Evolutionary conservation across 257 asterid genomes (phyloP), one percentile per base, ranked within the genome.

Genomic region (Nicotiana attenuata): DNA sequence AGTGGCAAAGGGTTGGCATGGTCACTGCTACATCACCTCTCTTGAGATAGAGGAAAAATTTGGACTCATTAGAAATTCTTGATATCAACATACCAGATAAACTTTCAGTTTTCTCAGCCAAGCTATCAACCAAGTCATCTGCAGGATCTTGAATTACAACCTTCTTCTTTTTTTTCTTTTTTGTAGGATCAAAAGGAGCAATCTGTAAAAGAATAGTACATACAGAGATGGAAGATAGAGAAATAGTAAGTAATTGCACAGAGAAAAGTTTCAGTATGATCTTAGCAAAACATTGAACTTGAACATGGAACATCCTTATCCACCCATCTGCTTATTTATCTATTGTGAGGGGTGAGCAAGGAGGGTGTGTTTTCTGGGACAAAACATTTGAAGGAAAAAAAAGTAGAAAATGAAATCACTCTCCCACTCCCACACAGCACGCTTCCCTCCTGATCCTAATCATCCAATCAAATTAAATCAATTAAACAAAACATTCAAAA

Each of bases 151-250:
- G 97, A 71, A 89, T 90, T 38, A 91, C 94, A 24, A 91, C 93
- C 85, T 95, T 92, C 92, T 94, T 94, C 91, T 95, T 95, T 83
- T 95, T 93, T 91, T 93, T 95, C 90, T 95, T 95, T 82, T 95
- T 95, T 15, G 97, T 84, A 38, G 96, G 97, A 83, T 95, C 99
- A 82, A 95, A 95, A 5, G 98, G 91, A 41, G 91, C 93, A 79
- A 95, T 83, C 99, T 93, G 92, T 83, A 85, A 57, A 71, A 20
- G 38, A 5, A 29, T 14, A 71, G 60, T 11, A 38, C 47, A 38
- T 38, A 38, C 10, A 69, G n/a, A n/a, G 13, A 76, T 7, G 20
- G 65, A 45, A 71, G 24, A 19, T 26, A 3, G 50, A 47, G 14
- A 76, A 77, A 66, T 16, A 15, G 10, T 15, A 14, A 78, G 8